Evolutionary conservation across 805 yeast species (phyloP).

Genomic region (Candida insectalens): DNA sequence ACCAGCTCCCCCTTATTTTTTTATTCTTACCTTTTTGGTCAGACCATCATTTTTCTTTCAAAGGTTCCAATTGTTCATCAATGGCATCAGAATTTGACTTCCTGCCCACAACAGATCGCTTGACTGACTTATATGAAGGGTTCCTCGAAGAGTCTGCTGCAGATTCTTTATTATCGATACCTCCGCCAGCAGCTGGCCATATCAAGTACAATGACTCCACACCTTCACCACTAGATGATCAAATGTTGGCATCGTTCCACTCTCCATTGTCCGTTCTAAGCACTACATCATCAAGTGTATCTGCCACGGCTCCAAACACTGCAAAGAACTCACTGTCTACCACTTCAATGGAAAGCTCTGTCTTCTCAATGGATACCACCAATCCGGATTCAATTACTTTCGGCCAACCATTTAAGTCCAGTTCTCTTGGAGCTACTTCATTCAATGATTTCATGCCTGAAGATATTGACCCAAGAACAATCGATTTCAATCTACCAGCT

Average conservation of each 20-base stretch:
- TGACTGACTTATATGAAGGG: neutral
- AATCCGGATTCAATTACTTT: no score
- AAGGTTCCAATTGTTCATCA: no score
- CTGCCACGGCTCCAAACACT: neutral
- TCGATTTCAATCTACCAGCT: neutral
- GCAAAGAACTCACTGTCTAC: neutral
- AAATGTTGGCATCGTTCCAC: neutral
- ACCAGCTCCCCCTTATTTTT: no score
- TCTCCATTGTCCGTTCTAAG: neutral
- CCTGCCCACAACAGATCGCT: neutral
- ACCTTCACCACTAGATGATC: neutral
- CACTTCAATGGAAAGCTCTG: neutral
- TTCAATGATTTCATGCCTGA: neutral
- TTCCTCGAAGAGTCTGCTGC: neutral
- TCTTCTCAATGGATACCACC: no score
- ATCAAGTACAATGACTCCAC: neutral
- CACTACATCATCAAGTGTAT: neutral
- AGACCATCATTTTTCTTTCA: no score
- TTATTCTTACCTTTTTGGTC: no score
- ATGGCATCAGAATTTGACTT: neutral
- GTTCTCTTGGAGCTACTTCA: neutral
- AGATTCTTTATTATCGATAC: neutral
- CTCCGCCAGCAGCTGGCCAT: neutral
- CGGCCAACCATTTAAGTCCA: neutral
- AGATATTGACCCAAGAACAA: neutral